A percentile compares a stretch with the other conserved stretches of the same genome.
These are phyloP conservation scores for Hamamelis virginiana DNA, from an alignment of 164 flowering plant genomes.

Conservation along the genomic window DNA sequence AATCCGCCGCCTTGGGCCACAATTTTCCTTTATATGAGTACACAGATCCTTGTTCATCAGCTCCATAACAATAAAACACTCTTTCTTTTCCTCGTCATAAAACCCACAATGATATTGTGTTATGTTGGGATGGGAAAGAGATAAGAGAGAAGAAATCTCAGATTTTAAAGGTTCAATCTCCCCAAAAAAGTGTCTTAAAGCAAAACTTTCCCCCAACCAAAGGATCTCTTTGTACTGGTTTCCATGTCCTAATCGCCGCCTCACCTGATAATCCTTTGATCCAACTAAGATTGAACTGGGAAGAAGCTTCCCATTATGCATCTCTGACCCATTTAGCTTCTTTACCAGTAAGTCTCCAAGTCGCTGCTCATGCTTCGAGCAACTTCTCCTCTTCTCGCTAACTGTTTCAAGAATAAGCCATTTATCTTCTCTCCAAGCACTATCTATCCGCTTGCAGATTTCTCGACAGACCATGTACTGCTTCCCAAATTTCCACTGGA, in stretches of 20 bases:
- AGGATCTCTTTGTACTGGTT: slow-evolving; percentile 73
- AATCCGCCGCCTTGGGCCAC: slow-evolving; percentile 46
- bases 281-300: slow-evolving; percentile 56
- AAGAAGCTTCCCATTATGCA: slow-evolving; percentile 42
- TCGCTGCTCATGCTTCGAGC: slow-evolving; percentile 43
- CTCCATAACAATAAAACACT: slow-evolving; percentile 71
- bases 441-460: slow-evolving; percentile 44
- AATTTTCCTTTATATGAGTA: slow-evolving; percentile 53
- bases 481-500: slow-evolving; percentile 67
- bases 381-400: slow-evolving; percentile 38
- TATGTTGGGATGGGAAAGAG: slow-evolving; percentile 68
- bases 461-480: slow-evolving; percentile 66
- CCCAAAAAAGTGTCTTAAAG: slow-evolving; percentile 57
- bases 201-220: slow-evolving; percentile 83
- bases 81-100: slow-evolving; percentile 73
- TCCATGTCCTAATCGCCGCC: slow-evolving; percentile 62
- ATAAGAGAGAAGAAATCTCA: slow-evolving; percentile 49
- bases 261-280: slow-evolving; percentile 64
- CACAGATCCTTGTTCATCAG: slow-evolving; percentile 63
- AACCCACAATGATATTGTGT: slow-evolving; percentile 59
- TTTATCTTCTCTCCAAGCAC: slow-evolving; percentile 66
- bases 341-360: slow-evolving; percentile 47
- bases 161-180: slow-evolving; percentile 40
- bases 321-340: slow-evolving; percentile 39
- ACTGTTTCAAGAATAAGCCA: slow-evolving; percentile 54